Percentiles rank a stretch among this genome's conserved stretches.
These are phyloP conservation scores for Scheffersomyces segobiensis DNA, from an alignment of 1,139 yeast species.

Conservation along the genomic window DNA sequence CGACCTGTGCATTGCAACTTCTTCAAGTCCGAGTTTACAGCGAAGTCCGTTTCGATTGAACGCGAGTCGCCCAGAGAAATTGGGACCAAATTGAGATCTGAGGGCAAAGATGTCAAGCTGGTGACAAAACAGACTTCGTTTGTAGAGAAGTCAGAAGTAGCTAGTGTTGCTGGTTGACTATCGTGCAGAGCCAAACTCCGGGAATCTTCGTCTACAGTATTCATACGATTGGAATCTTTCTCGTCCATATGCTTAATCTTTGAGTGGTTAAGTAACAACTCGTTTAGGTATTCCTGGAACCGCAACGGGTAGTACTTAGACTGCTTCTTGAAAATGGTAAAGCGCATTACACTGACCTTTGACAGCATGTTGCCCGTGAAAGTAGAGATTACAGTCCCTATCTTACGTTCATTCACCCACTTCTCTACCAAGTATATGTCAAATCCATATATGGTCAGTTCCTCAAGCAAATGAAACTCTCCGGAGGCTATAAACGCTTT, in stretches of 20 bases:
- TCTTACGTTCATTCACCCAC: constrained; percentile 77
- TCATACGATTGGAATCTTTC: constrained; percentile 3
- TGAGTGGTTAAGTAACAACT: constrained; percentile 61
- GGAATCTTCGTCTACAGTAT: constrained; percentile 3
- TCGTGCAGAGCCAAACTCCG: background rate
- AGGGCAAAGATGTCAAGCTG: constrained; percentile 76
- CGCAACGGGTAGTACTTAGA: constrained; percentile 57
- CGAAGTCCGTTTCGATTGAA: constrained; percentile 55
- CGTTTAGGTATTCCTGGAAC: constrained; percentile 63
- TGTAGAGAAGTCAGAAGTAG: constrained; percentile 1
- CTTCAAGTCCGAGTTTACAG: constrained; percentile 73
- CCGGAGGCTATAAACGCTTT: constrained; percentile 37
- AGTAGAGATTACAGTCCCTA: constrained; percentile 70
- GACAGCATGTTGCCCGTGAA: constrained; percentile 81
- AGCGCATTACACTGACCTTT: constrained; percentile 57
- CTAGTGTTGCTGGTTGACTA: constrained; percentile 1
- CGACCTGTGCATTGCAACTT: constrained; percentile 85
- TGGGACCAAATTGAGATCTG: constrained; percentile 69
- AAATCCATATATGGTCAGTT: constrained; percentile 61
- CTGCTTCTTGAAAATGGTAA: constrained; percentile 59
- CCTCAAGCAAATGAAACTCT: constrained; percentile 42
- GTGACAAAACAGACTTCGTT: constrained; percentile 68
- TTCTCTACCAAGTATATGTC: constrained; percentile 92
- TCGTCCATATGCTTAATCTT: constrained; percentile 38
- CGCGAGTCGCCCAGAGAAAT: constrained; percentile 64